Evolutionary conservation across 352 stramenopile species (phyloP), one percentile per base, ranked within the genome.

Genomic region (Phytophthora meadii): DNA sequence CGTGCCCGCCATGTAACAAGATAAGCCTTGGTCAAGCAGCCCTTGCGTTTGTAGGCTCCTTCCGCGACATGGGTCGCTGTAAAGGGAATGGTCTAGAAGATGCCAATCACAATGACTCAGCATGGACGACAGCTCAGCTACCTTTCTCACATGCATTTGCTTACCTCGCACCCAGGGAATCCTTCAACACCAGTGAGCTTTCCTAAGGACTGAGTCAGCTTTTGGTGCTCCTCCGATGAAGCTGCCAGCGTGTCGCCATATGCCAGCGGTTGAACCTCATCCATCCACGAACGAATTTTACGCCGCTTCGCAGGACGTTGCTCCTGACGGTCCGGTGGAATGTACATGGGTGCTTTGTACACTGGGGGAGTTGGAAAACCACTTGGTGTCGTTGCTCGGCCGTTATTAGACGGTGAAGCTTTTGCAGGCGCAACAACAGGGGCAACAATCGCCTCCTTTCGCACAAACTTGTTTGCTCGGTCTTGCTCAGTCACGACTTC

Each of bases 251-350:
- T 75, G 32, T 94, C 80, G 7, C 88, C 88, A 51, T 81, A 90
- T 32, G 72, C 52, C 5, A 96, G 63, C 22, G 84, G 80, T 9
- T 79, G 28, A 4, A 94, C 88, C 10, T 94, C 86, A 42, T 96
- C 88, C 56, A 90, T 74, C 88, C 88, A 96, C 44, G 88, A 91
- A 10, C 88, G 86, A 44, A 96, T 93, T 79, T 96, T 96, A 30
- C 88, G 86, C 28, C 86, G 84, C 68, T 96, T 96, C 0, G 84
- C 60, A 19, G 81, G 74, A 19, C 82, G 82, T 22, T 78, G 62
- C 3, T 89, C 78, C 37, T 82, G 71, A 6, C 77, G 82, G 57
- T 87, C 68, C 19, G 85, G 81, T 22, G 81, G 83, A 54, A 87
- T 90, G 61, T 93, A 89, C 48, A 89, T 74, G 10, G 86, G 81